phyloP scores from a whole-genome alignment of 768 basidiomycete species.

The Mycena pura region DNA sequence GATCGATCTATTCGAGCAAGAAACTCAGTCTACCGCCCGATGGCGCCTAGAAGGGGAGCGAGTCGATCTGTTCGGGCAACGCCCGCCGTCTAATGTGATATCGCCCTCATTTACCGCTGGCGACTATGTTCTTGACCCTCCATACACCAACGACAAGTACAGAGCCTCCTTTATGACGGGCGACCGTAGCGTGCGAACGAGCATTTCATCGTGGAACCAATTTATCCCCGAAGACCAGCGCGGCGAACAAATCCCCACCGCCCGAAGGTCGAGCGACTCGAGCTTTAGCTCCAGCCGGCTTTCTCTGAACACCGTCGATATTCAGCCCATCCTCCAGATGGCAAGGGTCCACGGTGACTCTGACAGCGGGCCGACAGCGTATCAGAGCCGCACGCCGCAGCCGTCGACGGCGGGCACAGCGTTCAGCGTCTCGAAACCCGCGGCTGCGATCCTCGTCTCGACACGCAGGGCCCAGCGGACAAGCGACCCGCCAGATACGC shows the following conservation, averaged over 20 bases:
- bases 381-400: slow-evolving; percentile 21
- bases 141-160: slow-evolving; percentile 42
- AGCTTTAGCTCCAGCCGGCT: slow-evolving; percentile 29
- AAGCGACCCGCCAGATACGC: slow-evolving; percentile 18
- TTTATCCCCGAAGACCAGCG: slow-evolving; percentile 17
- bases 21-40: too few relatives aligned
- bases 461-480: not conserved
- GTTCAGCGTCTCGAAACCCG: slow-evolving; percentile 20
- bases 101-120: not conserved
- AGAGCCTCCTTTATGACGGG: slow-evolving; percentile 35
- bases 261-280: not conserved
- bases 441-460: slow-evolving; percentile 15
- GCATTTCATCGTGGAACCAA: slow-evolving; percentile 45
- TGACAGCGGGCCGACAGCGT: slow-evolving; percentile 9
- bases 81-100: slow-evolving; percentile 6
- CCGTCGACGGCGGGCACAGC: slow-evolving; percentile 19
- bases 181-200: slow-evolving; percentile 31
- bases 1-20: slow-evolving; percentile 1
- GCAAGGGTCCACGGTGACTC: slow-evolving; percentile 45
- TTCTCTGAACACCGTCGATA: slow-evolving; percentile 50
- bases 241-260: not conserved
- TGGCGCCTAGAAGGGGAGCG: too few relatives aligned
- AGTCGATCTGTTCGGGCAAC: too few relatives aligned
- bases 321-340: slow-evolving; percentile 62
- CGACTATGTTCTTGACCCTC: slow-evolving; percentile 40